These are phyloP conservation scores for Fusarium musae DNA, from an alignment of 2,329 filamentous ascomycete species.

Conservation along the genomic window DNA sequence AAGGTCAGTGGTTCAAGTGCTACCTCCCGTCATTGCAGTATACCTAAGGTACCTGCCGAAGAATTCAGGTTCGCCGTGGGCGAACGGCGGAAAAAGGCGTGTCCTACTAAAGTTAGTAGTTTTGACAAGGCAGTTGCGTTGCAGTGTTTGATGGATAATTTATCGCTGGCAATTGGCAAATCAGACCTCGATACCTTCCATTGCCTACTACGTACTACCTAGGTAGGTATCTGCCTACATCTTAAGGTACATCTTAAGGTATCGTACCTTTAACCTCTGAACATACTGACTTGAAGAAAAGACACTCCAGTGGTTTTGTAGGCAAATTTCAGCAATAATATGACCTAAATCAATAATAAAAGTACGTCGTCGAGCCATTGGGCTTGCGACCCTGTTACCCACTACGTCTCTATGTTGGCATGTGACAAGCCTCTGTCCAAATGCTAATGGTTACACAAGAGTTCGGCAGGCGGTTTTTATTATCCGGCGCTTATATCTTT, in stretches of 20 bases:
- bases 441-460: neutral
- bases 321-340: neutral
- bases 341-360: neutral
- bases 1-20: neutral
- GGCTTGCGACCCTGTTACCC: neutral
- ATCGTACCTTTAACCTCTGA: no score
- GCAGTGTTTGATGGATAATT: neutral
- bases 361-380: neutral
- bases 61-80: neutral
- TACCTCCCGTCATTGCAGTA: neutral
- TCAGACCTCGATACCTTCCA: neutral
- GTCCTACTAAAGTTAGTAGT: neutral
- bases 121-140: neutral
- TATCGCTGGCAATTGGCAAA: neutral
- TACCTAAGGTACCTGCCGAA: no score
- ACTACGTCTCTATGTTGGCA: neutral
- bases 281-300: neutral
- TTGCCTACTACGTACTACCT: neutral
- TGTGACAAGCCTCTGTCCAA: neutral
- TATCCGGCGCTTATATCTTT: no score
- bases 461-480: neutral
- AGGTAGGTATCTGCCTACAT: no score
- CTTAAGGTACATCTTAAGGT: no score
- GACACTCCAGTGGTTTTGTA: no score
- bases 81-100: neutral